Evolutionary conservation across 768 basidiomycete genomes (phyloP).

Genomic region (Xerocomus brunneocitrinus): DNA sequence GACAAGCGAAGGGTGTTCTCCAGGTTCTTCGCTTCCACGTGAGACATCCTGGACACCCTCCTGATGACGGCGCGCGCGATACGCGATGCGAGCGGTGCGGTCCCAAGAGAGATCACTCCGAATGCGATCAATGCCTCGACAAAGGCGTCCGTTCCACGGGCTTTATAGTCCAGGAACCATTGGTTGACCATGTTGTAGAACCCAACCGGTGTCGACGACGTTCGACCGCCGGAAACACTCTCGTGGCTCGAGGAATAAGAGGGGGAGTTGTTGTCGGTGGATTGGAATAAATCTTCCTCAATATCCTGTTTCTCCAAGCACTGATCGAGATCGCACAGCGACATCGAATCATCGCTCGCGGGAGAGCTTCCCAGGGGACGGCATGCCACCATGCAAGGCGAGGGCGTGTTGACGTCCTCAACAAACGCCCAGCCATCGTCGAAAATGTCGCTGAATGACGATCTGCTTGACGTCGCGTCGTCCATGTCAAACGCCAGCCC

Average conservation of each 20-base stretch:
- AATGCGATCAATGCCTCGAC: constrained; percentile 15
- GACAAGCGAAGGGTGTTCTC: constrained; percentile 11
- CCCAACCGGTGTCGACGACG: neutral
- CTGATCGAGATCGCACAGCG: neutral
- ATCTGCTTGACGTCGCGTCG: neutral
- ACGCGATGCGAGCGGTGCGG: constrained; percentile 12
- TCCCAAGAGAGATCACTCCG: constrained; percentile 9
- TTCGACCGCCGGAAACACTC: constrained; percentile 1
- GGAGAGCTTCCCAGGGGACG: neutral
- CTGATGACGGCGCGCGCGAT: constrained; percentile 10
- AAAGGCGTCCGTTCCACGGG: constrained; percentile 12
- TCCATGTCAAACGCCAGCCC: constrained; percentile 1
- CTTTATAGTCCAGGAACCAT: constrained; percentile 22
- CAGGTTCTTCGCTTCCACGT: constrained; percentile 9
- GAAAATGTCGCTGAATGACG: neutral
- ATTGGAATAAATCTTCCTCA: neutral
- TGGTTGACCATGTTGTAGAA: constrained; percentile 15
- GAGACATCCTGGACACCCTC: constrained; percentile 6
- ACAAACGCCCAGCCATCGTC: constrained; percentile 1
- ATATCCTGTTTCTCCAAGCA: neutral
- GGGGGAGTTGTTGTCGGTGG: neutral
- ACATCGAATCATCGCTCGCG: neutral
- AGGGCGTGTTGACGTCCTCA: neutral
- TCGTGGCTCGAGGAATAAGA: constrained; percentile 10
- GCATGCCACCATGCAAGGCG: constrained; percentile 1